Base-by-base conservation (phyloP, 2,329 filamentous ascomycete species). In the Fusarium fracticaudum region DNA sequence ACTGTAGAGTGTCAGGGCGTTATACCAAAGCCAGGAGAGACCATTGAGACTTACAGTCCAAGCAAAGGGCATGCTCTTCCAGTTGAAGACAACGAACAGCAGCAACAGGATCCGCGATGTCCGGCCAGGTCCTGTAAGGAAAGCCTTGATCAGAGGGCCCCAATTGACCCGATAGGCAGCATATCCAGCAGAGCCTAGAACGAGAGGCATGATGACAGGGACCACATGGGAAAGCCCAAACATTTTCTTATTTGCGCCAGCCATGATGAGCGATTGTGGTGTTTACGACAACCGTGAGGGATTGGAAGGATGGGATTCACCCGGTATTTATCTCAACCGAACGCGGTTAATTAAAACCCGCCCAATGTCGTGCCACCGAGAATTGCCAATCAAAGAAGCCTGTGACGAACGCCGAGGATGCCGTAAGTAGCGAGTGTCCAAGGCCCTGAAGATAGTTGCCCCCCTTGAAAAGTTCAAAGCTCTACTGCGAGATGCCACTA, bases 11-110 rank as follows among this genome's bases (percentile, higher is more conserved):
- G 57, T 67, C 53, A 66, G 64, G 20, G 43, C 8, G 22, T 22
- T 31, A 9, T 24, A 11, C 17, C 20, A 7, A 45, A 15, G 15
- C 20, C 18, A 8, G 40, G 13, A 18, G 8, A 47, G 37, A 3
- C 11, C 1, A 9, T 17, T 8, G n/a, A 40, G 29, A 83, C 91
- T 63, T 87, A 93, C 91, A 75, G 94, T 94, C 93, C 93, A 96
- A 15, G 90, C 88, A 47, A 94, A 87, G 0, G 93, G 93, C 69
- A 95, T 79, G 69, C 88, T 93, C 86, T 96, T 96, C 84, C 92
- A 86, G 81, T 95, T 96, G 48, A 89, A 76, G 13, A 92, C 54
- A 18, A 89, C 85, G 64, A 93, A 88, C 18, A 89, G 58, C 20
- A 92, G 76, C 67, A 89, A 80, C 64, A 88, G 60, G 64, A 90